A percentile compares a stretch with the other conserved stretches of the same genome.
These are phyloP conservation scores for Trichoderma pleuroti DNA, from an alignment of 2,329 filamentous ascomycete genomes.

Conservation along the genomic window DNA sequence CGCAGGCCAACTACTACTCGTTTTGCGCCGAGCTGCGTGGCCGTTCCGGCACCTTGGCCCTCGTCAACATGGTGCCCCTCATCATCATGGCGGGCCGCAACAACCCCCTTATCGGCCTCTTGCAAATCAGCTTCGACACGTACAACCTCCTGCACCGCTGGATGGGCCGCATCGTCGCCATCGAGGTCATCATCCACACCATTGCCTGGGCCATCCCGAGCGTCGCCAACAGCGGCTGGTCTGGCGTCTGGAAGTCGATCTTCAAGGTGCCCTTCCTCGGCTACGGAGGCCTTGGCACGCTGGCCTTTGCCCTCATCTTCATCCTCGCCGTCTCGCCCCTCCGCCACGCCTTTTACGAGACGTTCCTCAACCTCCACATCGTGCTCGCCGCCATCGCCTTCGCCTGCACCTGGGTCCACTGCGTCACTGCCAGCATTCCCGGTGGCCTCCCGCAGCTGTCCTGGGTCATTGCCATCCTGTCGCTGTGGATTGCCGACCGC, in stretches of 20 bases:
- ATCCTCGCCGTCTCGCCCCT: slow-evolving; percentile 73
- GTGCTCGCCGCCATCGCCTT: slow-evolving; percentile 66
- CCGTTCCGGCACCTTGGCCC: slow-evolving; percentile 75
- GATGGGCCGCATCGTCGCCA: slow-evolving; percentile 70
- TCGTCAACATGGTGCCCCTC: slow-evolving; percentile 89
- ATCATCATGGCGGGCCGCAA: slow-evolving; percentile 87
- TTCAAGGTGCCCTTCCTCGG: slow-evolving; percentile 60
- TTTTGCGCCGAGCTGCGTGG: slow-evolving; percentile 81
- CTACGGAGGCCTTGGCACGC: slow-evolving; percentile 59
- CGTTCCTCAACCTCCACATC: slow-evolving; percentile 86
- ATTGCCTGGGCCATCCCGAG: slow-evolving; percentile 72
- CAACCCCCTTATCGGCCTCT: slow-evolving; percentile 78
- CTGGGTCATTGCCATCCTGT: slow-evolving; percentile 70
- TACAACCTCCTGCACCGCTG: slow-evolving; percentile 76
- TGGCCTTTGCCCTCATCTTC: slow-evolving; percentile 62
- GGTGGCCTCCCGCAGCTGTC: slow-evolving; percentile 67
- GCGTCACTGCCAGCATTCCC: slow-evolving; percentile 60
- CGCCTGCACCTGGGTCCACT: slow-evolving; percentile 74
- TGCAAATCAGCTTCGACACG: slow-evolving; percentile 91
- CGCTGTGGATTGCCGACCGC: slow-evolving; percentile 75
- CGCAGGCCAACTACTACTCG: slow-evolving; percentile 54
- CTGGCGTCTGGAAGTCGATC: slow-evolving; percentile 53
- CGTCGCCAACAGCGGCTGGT: slow-evolving; percentile 60
- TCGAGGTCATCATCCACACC: slow-evolving; percentile 67
- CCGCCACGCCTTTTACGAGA: slow-evolving; percentile 95